Percentiles rank a stretch among this genome's conserved stretches.
phyloP scores from a whole-genome alignment of 2,329 filamentous ascomycete species.

The Gremmenia infestans region DNA sequence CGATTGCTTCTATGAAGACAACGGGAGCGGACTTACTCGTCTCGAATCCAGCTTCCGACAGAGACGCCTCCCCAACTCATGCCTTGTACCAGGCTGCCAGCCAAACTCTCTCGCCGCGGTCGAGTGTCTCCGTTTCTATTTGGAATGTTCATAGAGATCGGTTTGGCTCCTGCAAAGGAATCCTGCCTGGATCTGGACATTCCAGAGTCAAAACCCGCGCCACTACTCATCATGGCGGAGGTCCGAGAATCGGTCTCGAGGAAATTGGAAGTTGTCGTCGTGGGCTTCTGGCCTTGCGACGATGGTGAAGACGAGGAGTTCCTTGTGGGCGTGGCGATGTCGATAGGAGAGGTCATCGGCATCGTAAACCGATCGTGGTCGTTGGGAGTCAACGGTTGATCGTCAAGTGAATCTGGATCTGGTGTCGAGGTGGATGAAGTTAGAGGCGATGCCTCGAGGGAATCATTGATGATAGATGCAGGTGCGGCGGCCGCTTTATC shows the following conservation, averaged over 20 bases:
- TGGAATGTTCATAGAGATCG: slow-evolving; percentile 60
- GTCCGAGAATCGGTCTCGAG: slow-evolving; percentile 27
- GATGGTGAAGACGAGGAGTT: slow-evolving; percentile 34
- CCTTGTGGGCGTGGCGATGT: slow-evolving; percentile 31
- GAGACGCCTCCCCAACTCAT: slow-evolving; percentile 98
- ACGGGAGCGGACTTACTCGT: slow-evolving; percentile 70
- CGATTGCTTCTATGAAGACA: slow-evolving; percentile 11
- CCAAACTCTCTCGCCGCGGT: slow-evolving; percentile 56
- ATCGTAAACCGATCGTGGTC: slow-evolving; percentile 20
- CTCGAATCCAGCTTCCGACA: slow-evolving; percentile 92
- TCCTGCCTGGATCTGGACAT: slow-evolving; percentile 52
- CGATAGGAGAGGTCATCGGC: slow-evolving; percentile 32
- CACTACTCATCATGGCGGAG: slow-evolving; percentile 50
- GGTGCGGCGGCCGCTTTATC: background rate
- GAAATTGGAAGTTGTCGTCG: slow-evolving; percentile 12
- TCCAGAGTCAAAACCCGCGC: slow-evolving; percentile 51
- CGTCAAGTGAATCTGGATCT: background rate
- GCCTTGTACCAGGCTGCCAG: slow-evolving; percentile 66
- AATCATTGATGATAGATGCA: background rate
- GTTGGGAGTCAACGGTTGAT: slow-evolving; percentile 11
- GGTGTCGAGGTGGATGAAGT: slow-evolving; percentile 5
- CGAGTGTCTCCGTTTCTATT: slow-evolving; percentile 55
- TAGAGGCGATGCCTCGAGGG: slow-evolving; percentile 2
- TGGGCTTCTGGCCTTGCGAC: slow-evolving; percentile 30
- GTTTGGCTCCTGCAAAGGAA: slow-evolving; percentile 61